Evolutionary conservation across 2,329 filamentous ascomycete species (phyloP).

Genomic region (Talaromyces islandicus): DNA sequence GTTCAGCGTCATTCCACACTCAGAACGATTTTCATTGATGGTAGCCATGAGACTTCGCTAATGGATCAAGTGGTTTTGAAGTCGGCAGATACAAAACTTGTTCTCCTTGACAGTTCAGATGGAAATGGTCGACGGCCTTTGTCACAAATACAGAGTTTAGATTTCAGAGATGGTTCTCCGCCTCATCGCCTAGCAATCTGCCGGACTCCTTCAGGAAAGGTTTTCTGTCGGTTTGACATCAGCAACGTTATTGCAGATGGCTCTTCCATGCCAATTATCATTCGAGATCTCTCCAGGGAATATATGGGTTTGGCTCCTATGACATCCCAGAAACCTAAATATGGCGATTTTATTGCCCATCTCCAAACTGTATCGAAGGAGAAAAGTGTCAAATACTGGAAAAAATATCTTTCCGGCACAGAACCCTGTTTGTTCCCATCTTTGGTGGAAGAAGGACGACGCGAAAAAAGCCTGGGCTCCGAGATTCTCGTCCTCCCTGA

Average conservation of each 20-base stretch:
- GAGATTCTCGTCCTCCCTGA: slow-evolving; percentile 16
- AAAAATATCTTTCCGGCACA: slow-evolving; percentile 35
- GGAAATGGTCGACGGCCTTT: not conserved
- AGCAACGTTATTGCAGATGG: slow-evolving; percentile 44
- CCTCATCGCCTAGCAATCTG: slow-evolving; percentile 35
- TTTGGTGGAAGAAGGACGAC: slow-evolving; percentile 12
- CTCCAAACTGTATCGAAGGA: slow-evolving; percentile 23
- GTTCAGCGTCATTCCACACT: slow-evolving; percentile 13
- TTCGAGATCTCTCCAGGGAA: slow-evolving; percentile 34
- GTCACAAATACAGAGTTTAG: not conserved
- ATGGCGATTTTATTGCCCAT: slow-evolving; percentile 15
- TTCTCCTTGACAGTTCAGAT: not conserved
- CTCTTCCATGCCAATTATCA: slow-evolving; percentile 37
- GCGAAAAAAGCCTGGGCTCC: slow-evolving; percentile 9
- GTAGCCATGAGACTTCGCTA: slow-evolving; percentile 8
- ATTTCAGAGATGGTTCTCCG: slow-evolving; percentile 17
- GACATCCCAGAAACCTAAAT: slow-evolving; percentile 1
- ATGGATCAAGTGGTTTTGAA: slow-evolving; percentile 13
- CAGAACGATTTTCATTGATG: slow-evolving; percentile 13
- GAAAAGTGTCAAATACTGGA: slow-evolving; percentile 40
- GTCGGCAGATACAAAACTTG: not conserved
- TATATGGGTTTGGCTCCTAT: slow-evolving; percentile 19
- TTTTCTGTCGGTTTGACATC: slow-evolving; percentile 39
- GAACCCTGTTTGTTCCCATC: slow-evolving; percentile 44
- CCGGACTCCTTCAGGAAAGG: slow-evolving; percentile 21